Evolutionary conservation across 768 basidiomycete species (phyloP), one percentile per base, ranked within the genome.

Genomic region (Naganishia onofrii): DNA sequence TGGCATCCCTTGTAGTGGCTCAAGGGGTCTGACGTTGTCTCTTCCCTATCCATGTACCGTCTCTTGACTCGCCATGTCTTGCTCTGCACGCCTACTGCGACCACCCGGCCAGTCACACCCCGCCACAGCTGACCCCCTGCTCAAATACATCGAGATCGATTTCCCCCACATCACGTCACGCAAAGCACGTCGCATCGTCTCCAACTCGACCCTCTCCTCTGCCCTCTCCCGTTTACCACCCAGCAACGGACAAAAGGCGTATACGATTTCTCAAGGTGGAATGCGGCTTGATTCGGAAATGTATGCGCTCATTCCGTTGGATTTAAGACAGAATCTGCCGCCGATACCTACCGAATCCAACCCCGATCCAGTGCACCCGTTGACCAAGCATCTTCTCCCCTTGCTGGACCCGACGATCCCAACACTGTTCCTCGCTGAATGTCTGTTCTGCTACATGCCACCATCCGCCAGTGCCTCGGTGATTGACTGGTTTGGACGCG

Each of bases 351-450:
- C 36, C 28, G 23, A 34, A 2, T 5, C 68, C 58, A 46, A 51
- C 48, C 48, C 48, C 6, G 7, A 34, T 36, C 10, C 60, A 17
- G 36, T 9, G 28, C n/a, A 73, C 9, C 48, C 68, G 29, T 58
- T 71, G 17, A 53, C 58, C 51, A 42, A 60, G 7, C 44, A 56
- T 13, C 46, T 79, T 1, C 67, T 75, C 29, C 73, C 72, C 2
- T 44, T 79, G 0, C 83, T 95, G 38, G 88, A 89, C 19, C 84
- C 86, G 0, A 74, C 83, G 1, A 76, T 88, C 15, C 92, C 94
- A 3, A 94, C 93, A 0, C 85, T 97, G 1, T 83, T 97, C 28
- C 82, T 97, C 10, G 93, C 92, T 71, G 95, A 98, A 84, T 98
- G 95, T 74, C 90, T 97, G 21, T 85, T 96, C 67, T 92, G 88